Evolutionary conservation across 1,139 yeast genomes (phyloP).

Genomic region (Geotrichum fermentans): DNA sequence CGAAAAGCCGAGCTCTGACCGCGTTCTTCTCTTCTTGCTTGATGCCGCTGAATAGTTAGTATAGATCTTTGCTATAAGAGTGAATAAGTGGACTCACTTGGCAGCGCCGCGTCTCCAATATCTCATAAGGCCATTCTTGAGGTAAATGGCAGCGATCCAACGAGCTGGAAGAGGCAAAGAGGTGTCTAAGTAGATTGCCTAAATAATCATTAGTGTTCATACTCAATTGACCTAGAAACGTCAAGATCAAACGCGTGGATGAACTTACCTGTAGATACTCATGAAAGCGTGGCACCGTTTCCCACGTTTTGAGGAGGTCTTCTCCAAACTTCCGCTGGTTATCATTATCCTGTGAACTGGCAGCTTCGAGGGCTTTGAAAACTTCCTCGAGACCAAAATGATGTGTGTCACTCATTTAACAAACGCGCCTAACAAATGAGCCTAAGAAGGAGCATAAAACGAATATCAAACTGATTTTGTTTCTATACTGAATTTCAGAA

Average conservation of each 20-base stretch:
- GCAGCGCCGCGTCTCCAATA: slow-evolving; percentile 72
- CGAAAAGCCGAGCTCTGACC: slow-evolving; percentile 57
- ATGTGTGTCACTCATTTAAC: slow-evolving; percentile 1
- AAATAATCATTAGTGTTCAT: slow-evolving; percentile 44
- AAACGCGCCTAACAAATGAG: background rate
- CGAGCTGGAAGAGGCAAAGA: slow-evolving; percentile 59
- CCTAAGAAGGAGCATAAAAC: background rate
- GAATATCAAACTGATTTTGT: background rate
- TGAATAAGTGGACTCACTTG: slow-evolving; percentile 18
- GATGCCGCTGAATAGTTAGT: slow-evolving; percentile 42
- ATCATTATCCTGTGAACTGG: slow-evolving; percentile 49
- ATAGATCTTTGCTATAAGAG: background rate
- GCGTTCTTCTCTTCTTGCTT: slow-evolving; percentile 61
- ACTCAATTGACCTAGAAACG: too few species aligned
- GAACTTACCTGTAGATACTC: slow-evolving; percentile 46
- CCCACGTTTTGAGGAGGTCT: slow-evolving; percentile 63
- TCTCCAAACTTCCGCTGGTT: slow-evolving; percentile 60
- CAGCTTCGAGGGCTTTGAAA: slow-evolving; percentile 42
- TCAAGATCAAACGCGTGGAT: too few species aligned
- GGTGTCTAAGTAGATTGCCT: slow-evolving; percentile 52
- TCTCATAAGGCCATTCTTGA: slow-evolving; percentile 80
- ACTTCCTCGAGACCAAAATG: slow-evolving; percentile 10
- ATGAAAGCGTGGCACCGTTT: slow-evolving; percentile 56
- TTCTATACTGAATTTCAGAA: background rate
- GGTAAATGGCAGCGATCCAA: slow-evolving; percentile 82